Percentiles rank a stretch among this genome's conserved stretches.
Conservation (phyloP, 345 rosid species). For the Camelina laxa region DNA sequence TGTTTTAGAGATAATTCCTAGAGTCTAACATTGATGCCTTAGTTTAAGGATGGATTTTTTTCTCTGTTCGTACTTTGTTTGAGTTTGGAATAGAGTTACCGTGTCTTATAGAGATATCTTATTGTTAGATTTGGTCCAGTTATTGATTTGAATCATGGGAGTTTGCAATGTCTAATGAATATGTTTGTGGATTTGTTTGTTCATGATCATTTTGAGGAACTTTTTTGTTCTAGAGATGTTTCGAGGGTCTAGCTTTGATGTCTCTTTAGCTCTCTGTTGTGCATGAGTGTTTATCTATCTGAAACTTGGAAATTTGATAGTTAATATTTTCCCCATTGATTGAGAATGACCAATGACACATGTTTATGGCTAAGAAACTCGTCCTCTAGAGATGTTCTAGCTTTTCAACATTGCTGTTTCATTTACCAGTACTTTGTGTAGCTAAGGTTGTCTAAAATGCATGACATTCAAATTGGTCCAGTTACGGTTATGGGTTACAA, state of each 20-base stretch:
- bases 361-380: neutral
- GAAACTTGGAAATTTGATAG: neutral
- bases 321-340: neutral
- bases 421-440: neutral
- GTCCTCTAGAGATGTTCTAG: neutral
- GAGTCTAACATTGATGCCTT: constrained; percentile 1
- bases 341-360: neutral
- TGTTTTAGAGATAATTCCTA: constrained; percentile 7
- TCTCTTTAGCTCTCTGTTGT: neutral
- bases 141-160: neutral
- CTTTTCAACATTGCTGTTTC: neutral
- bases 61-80: neutral
- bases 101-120: neutral
- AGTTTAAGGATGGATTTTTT: neutral
- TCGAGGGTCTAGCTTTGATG: neutral
- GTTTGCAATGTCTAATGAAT: constrained; percentile 6
- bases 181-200: too few species aligned
- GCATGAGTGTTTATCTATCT: neutral
- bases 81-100: neutral
- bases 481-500: neutral
- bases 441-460: neutral
- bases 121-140: neutral
- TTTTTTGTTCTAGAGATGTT: neutral
- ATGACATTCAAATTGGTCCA: neutral
- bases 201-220: neutral